phyloP scores from a whole-genome alignment of 2,329 filamentous ascomycete species.

The Arachnomyces sp. region DNA sequence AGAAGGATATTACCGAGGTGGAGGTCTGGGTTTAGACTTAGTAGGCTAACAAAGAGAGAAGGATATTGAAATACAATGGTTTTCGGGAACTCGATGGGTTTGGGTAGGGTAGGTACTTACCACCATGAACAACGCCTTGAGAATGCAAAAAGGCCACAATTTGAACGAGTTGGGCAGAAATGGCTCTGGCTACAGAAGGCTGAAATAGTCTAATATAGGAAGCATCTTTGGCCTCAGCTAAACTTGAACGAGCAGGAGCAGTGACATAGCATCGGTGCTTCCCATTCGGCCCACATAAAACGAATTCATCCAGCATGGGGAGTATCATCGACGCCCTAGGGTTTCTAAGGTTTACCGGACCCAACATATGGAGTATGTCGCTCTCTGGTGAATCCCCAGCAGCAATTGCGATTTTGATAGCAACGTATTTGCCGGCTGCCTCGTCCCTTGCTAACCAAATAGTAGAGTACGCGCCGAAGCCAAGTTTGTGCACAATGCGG shows the following conservation, averaged over 20 bases:
- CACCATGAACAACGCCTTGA: slow-evolving; percentile 1
- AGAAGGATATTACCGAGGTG: slow-evolving; percentile 32
- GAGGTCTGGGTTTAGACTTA: no score
- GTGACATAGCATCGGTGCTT: neutral
- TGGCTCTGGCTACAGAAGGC: neutral
- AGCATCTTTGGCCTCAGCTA: neutral
- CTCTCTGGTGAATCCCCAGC: no score
- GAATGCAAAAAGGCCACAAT: neutral
- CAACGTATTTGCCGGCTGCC: slow-evolving; percentile 19
- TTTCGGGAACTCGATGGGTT: no score
- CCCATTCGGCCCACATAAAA: neutral
- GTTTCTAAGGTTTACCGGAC: neutral
- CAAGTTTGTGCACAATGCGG: slow-evolving; percentile 36
- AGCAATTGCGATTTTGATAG: slow-evolving; percentile 27
- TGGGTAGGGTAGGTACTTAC: neutral
- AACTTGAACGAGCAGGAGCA: neutral
- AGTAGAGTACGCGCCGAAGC: slow-evolving; percentile 33
- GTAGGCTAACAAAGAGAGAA: no score
- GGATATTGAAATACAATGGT: no score
- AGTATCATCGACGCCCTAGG: neutral
- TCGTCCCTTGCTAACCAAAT: slow-evolving; percentile 29
- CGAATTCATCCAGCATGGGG: neutral
- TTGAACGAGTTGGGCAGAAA: neutral
- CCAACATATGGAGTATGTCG: neutral
- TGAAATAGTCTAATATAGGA: neutral